Evolutionary conservation across 106 monocot species (phyloP).

Genomic region (Dendrobium officinale): DNA sequence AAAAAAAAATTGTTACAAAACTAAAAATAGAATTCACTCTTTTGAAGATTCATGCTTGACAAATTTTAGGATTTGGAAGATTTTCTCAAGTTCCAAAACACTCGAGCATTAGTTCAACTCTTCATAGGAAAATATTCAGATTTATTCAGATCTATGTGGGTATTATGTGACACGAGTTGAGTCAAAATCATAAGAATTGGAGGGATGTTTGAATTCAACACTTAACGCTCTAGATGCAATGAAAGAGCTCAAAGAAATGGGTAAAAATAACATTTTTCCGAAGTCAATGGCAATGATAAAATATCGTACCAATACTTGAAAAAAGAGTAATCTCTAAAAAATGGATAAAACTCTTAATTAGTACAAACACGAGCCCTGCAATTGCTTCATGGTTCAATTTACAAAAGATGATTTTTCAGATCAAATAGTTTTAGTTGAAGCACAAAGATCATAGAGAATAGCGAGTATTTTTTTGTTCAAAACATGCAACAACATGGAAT

Average conservation of each 20-base stretch:
- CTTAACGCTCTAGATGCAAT: too few relatives aligned
- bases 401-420: neutral
- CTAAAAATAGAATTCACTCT: neutral
- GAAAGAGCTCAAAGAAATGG: too few relatives aligned
- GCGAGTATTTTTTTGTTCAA: neutral
- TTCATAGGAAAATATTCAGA: neutral
- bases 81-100: neutral
- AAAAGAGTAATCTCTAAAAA: neutral
- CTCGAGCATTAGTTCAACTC: neutral
- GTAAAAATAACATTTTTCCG: neutral
- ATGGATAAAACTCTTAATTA: neutral
- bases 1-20: neutral
- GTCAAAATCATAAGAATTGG: too few relatives aligned
- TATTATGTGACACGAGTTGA: neutral
- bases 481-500: neutral
- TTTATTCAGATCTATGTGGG: neutral
- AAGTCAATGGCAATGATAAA: neutral
- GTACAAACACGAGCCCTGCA: neutral
- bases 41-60: neutral
- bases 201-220: too few relatives aligned
- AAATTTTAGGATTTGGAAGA: neutral
- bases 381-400: neutral
- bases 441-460: too few relatives aligned
- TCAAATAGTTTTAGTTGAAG: neutral
- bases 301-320: neutral